These are phyloP conservation scores for Pythium grandisporangium DNA, from an alignment of 352 stramenopile species.

Conservation along the genomic window DNA sequence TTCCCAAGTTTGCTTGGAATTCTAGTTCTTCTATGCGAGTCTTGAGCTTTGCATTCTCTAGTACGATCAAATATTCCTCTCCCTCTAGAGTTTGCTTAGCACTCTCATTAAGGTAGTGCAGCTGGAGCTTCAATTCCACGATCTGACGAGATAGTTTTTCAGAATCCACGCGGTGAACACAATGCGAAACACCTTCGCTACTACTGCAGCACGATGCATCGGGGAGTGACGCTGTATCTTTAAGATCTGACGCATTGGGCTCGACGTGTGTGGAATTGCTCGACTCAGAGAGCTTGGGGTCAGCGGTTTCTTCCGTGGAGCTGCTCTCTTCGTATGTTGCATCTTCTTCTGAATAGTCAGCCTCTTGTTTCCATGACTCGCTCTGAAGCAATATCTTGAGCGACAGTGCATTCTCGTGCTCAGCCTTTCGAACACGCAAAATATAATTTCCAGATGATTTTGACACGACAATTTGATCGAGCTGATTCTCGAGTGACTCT, in stretches of 20 bases:
- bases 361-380: conserved; percentile 16
- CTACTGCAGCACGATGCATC: neutral
- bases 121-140: conserved; percentile 66
- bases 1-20: conserved; percentile 53
- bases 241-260: neutral
- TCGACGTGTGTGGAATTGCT: neutral
- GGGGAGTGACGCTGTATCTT: neutral
- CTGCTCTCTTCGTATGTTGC: conserved; percentile 3
- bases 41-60: conserved; percentile 64
- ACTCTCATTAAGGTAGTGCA: conserved; percentile 63
- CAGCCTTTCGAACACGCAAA: neutral
- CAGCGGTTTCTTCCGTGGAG: neutral
- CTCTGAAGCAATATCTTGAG: conserved; percentile 54
- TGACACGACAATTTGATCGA: conserved; percentile 36
- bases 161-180: conserved; percentile 44
- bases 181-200: conserved; percentile 8
- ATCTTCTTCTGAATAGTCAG: neutral
- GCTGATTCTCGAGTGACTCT: conserved; percentile 30
- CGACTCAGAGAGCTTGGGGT: neutral
- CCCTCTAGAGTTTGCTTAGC: conserved; percentile 46
- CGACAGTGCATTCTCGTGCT: conserved; percentile 9
- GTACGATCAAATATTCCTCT: conserved; percentile 49
- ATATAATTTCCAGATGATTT: conserved; percentile 16
- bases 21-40: conserved; percentile 62
- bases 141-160: conserved; percentile 58